Base-by-base conservation (phyloP, 202 grass and related monocot species). In the Setaria viridis region DNA sequence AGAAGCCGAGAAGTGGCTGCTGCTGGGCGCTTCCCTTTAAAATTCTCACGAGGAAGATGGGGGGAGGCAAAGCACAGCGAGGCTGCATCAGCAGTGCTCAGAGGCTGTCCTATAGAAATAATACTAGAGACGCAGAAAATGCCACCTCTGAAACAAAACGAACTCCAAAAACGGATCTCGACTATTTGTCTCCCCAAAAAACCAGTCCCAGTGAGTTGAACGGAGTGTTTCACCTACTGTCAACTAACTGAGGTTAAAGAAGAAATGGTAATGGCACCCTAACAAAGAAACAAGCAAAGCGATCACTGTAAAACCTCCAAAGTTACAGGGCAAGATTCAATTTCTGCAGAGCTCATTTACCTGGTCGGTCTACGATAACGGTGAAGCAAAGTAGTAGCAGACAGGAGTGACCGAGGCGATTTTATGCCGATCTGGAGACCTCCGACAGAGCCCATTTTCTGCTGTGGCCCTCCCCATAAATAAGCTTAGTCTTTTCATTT, bases 161-260 rank as follows among this genome's bases (percentile, higher is more conserved):
- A 91, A 91, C 82, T 75, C 73, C 82, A 54, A 88, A 82, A 91
- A 82, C 90, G 60, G 90, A 88, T 91, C 82, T 88, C 82, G 73
- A 56, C 72, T 54, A 79, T 66, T 68, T 79, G 64, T 85, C 82
- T 78, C 65, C 72, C 65, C 0, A 45, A 73, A 73, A 67, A 49
- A 85, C 14, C 15, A 54, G 56, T 67, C 20, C 50, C 37, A 66
- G 64, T 11, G 7, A 77, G 35, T 9, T 76, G 80, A 64, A 81
- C 20, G 0, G 15, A 49, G 45, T 30, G n/a, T 35, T 35, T 73
- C 25, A 64, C 37, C 49, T 20, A 50, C 47, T 58, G 20, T 2
- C 51, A 47, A 56, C 9, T n/a, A 14, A 19, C 76, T 9, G 30
- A 67, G 49, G 67, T 67, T 78, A 70, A 8, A 33, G 4, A 5